Evolutionary conservation across 2,329 filamentous ascomycete genomes (phyloP).

Genomic region (Beauveria sp.): DNA sequence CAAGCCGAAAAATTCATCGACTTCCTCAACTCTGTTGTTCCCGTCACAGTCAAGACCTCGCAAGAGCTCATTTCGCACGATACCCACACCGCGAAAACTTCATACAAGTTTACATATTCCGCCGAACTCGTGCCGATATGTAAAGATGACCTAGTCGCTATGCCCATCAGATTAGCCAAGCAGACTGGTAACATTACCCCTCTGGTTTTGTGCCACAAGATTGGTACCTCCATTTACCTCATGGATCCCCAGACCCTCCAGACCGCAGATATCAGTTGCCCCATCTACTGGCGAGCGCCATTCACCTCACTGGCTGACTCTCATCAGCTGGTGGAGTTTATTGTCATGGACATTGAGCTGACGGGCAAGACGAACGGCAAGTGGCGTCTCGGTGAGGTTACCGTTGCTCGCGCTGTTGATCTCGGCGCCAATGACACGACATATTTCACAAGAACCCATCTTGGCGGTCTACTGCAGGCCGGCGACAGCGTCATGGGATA

Average conservation of each 20-base stretch:
- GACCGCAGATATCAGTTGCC: conserved; percentile 73
- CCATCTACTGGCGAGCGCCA: conserved; percentile 84
- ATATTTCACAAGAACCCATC: conserved; percentile 85
- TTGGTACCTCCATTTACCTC: conserved; percentile 84
- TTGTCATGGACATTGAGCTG: conserved; percentile 89
- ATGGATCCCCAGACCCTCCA: conserved; percentile 88
- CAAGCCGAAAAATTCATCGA: conserved; percentile 90
- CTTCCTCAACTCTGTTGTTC: conserved; percentile 75
- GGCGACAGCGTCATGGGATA: conserved; percentile 97
- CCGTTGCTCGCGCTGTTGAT: conserved; percentile 79
- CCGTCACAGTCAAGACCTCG: conserved; percentile 67
- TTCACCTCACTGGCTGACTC: conserved; percentile 80
- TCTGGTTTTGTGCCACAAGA: conserved; percentile 74
- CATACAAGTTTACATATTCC: conserved; percentile 91
- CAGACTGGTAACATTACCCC: conserved; percentile 82
- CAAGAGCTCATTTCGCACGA: conserved; percentile 90
- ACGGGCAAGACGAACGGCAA: conserved; percentile 68
- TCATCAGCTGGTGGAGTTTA: conserved; percentile 80
- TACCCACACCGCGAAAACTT: conserved; percentile 80
- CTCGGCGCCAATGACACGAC: conserved; percentile 78
- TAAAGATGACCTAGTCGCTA: conserved; percentile 92
- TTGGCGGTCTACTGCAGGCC: conserved; percentile 75
- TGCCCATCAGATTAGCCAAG: conserved; percentile 85
- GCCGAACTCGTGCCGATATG: conserved; percentile 88
- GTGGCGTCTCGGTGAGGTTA: conserved; percentile 78